These are phyloP conservation scores for Yarrowia keelungensis DNA, from an alignment of 805 yeast species.

Conservation along the genomic window DNA sequence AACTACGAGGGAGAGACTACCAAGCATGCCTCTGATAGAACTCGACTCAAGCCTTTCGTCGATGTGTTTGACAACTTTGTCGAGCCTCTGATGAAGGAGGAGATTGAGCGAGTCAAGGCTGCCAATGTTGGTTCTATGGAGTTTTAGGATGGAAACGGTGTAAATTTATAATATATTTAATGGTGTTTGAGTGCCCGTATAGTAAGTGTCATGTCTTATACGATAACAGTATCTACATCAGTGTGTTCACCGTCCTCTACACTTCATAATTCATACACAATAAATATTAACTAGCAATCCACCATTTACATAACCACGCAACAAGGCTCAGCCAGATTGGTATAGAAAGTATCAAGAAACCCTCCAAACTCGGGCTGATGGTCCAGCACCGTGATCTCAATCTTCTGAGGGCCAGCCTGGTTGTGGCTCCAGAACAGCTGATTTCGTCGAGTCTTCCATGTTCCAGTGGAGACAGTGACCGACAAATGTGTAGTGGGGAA, in stretches of 20 bases:
- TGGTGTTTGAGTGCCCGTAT: neutral
- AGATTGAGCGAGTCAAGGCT: conserved; percentile 52
- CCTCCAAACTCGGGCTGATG: conserved; percentile 26
- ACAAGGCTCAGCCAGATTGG: conserved; percentile 39
- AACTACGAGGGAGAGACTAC: conserved; percentile 44
- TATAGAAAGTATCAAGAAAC: conserved; percentile 20
- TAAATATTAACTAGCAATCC: neutral
- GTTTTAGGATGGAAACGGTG: conserved; percentile 2
- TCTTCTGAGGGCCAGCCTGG: conserved; percentile 38
- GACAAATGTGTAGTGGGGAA: conserved; percentile 11
- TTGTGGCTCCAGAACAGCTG: conserved; percentile 28
- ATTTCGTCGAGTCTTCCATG: conserved; percentile 11
- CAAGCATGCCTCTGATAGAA: conserved; percentile 53
- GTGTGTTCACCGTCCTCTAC: too few species aligned
- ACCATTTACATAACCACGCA: conserved; percentile 39
- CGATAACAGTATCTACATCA: too few species aligned
- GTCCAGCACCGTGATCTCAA: conserved; percentile 30
- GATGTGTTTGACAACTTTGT: conserved; percentile 72
- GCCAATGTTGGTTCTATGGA: conserved; percentile 53
- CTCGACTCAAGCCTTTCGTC: conserved; percentile 74
- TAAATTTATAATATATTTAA: conserved; percentile 10
- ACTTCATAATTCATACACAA: conserved; percentile 5
- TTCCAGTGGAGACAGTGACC: conserved; percentile 14
- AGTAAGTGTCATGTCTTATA: too few species aligned
- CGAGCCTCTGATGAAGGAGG: conserved; percentile 61